These are phyloP conservation scores for Moesziomyces sp. DNA, from an alignment of 1,284 basidiomycete genomes.

Conservation along the genomic window DNA sequence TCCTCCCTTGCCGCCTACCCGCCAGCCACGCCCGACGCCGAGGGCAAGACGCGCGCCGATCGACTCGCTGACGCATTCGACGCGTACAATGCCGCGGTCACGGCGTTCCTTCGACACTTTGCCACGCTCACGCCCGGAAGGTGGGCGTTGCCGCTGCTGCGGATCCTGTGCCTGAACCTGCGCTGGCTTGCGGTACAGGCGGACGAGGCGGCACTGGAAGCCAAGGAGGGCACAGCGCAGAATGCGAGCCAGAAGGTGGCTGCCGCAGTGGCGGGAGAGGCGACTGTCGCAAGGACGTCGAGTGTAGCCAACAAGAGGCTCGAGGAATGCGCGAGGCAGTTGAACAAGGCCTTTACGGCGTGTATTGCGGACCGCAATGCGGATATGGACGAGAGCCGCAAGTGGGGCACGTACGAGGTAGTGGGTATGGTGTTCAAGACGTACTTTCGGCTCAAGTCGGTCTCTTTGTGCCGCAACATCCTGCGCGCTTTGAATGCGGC, in stretches of 20 bases:
- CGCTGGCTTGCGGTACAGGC: conserved; percentile 54
- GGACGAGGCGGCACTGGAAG: conserved; percentile 37
- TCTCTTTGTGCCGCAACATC: conserved; percentile 90
- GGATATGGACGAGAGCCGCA: conserved; percentile 78
- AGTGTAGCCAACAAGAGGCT: conserved; percentile 71
- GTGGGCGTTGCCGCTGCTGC: conserved; percentile 60
- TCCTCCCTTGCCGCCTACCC: conserved; percentile 18
- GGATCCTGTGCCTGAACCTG: conserved; percentile 54
- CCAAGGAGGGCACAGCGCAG: neutral
- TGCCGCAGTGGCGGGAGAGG: conserved; percentile 7
- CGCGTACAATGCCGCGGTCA: conserved; percentile 49
- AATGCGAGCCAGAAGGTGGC: conserved; percentile 3
- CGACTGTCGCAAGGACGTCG: conserved; percentile 10
- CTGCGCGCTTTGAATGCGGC: conserved; percentile 87
- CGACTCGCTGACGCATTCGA: conserved; percentile 48
- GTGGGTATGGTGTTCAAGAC: conserved; percentile 90
- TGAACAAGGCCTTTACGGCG: conserved; percentile 89
- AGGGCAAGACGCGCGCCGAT: conserved; percentile 32
- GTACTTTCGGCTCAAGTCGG: conserved; percentile 93
- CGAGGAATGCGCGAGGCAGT: conserved; percentile 89
- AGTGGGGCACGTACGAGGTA: conserved; percentile 94
- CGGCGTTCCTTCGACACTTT: conserved; percentile 56
- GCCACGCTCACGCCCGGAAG: conserved; percentile 50
- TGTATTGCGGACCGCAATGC: conserved; percentile 83
- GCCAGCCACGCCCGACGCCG: conserved; percentile 12